Evolutionary conservation across 148 eudicot species (phyloP), one percentile per base, ranked within the genome.

Genomic region (Chenopodium album): DNA sequence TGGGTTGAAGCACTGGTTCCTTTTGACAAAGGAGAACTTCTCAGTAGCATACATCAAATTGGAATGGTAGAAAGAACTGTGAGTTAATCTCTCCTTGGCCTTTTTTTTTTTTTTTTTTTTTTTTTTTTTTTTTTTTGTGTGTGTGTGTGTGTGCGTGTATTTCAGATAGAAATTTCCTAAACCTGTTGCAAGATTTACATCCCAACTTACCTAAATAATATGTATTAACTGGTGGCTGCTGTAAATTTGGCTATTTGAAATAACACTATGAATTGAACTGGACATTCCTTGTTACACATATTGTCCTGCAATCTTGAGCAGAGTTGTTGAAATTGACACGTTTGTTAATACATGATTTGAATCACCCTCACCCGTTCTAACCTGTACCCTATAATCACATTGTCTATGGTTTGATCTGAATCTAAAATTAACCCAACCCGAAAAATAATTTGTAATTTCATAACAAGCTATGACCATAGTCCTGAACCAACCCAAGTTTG

Each of bases 1-100:
- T 94, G 97, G 97, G 89, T 96, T 56, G 99, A 96, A 88, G 99
- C 97, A 79, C 79, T 94, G 87, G 90, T 96, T 77, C 99, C 99
- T 50, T 96, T 94, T 79, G 91, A 89, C 85, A 91, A 90, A 87
- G 99, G 99, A 83, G 98, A 96, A 86, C 92, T 96, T 66, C 90
- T 96, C 82, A 94, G 86, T 86, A 90, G 91, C 82, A 89, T 96
- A 73, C 97, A 96, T 89, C 87, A 83, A 78, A 89, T 92, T 71
- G 99, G 99, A 72, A 87, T 94, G 90, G 98, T 96, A 20, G 97
- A 96, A 86, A 83, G 75, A 79, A 89, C 92, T 79, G 99, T 96
- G 83, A 92, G 99, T 87, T 44, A 54, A 65, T 64, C 60, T 28
- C 22, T 81, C 78, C 54, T 41, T 11, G 4, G 66, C 9, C 28